phyloP scores from a whole-genome alignment of 2,329 filamentous ascomycete species.

The Fusarium pseudonygamai region DNA sequence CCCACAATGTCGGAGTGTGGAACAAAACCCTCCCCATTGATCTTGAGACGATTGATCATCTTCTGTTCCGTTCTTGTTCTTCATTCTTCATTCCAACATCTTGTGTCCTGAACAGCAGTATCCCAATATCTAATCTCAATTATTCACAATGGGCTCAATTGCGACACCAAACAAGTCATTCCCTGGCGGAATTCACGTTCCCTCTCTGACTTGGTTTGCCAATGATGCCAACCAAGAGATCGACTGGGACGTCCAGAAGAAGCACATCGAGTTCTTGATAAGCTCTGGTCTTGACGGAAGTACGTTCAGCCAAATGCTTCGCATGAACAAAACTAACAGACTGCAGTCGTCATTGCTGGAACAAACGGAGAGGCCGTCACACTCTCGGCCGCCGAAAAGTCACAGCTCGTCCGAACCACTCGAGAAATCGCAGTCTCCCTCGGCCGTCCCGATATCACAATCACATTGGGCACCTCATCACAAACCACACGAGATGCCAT shows the following conservation, averaged over 20 bases:
- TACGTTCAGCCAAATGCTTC: conserved; percentile 19
- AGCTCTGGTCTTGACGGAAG: conserved; percentile 62
- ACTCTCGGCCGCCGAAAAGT: conserved; percentile 70
- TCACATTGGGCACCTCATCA: conserved; percentile 74
- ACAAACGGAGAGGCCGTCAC: conserved; percentile 81
- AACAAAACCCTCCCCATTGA: conserved; percentile 17
- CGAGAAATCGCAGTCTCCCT: conserved; percentile 66
- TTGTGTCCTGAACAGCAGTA: background rate
- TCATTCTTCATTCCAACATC: background rate
- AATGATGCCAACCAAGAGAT: conserved; percentile 59
- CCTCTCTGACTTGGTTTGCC: conserved; percentile 64
- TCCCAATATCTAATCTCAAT: background rate
- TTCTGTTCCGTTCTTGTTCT: conserved; percentile 3
- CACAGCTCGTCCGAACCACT: conserved; percentile 67
- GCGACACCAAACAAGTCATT: conserved; percentile 46
- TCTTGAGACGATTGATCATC: conserved; percentile 12
- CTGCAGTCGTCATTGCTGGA: conserved; percentile 71
- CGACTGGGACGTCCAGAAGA: conserved; percentile 63
- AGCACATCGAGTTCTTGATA: conserved; percentile 64
- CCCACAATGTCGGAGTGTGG: conserved; percentile 17
- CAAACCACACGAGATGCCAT: conserved; percentile 74
- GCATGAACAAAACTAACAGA: conserved; percentile 13
- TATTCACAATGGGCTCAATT: conserved; percentile 43
- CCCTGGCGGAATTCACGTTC: conserved; percentile 65
- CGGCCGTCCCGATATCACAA: conserved; percentile 65